A percentile compares a stretch with the other conserved stretches of the same genome.
Evolutionary conservation across 2,329 filamentous ascomycete genomes (phyloP).

Genomic region (Alternaria alternata): DNA sequence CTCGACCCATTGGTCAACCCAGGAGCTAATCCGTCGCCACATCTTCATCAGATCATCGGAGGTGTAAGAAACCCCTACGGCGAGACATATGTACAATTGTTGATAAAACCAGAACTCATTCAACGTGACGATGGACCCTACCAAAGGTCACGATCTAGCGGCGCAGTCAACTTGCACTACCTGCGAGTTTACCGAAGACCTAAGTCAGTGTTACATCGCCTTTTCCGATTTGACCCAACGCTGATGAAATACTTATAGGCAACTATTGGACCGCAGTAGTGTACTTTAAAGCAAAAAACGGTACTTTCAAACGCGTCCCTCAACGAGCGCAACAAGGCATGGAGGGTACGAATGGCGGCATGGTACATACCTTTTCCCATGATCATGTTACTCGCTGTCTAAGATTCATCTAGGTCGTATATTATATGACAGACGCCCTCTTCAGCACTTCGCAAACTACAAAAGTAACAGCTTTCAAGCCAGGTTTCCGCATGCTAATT

Average conservation of each 20-base stretch:
- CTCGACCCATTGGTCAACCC: conserved; percentile 48
- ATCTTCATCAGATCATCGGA: conserved; percentile 54
- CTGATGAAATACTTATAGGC: conserved; percentile 22
- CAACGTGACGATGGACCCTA: conserved; percentile 54
- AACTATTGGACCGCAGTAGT: conserved; percentile 47
- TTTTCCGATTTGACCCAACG: not conserved
- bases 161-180: conserved; percentile 53
- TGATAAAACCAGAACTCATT: conserved; percentile 51
- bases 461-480: conserved; percentile 54
- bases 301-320: conserved; percentile 53
- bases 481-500: conserved; percentile 57
- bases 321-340: conserved; percentile 54
- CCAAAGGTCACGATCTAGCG: conserved; percentile 35
- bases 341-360: conserved; percentile 53
- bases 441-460: conserved; percentile 43
- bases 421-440: conserved; percentile 55
- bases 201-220: conserved; percentile 10
- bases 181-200: conserved; percentile 55
- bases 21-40: conserved; percentile 46
- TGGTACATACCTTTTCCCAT: conserved; percentile 21
- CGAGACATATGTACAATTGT: not conserved
- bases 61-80: conserved; percentile 35
- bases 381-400: not conserved
- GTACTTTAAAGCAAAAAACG: conserved; percentile 39
- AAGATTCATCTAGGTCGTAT: conserved; percentile 48